Evolutionary conservation across 1,139 yeast species (phyloP), one percentile per base, ranked within the genome.

Genomic region (Protomyces lactucae-debilis): DNA sequence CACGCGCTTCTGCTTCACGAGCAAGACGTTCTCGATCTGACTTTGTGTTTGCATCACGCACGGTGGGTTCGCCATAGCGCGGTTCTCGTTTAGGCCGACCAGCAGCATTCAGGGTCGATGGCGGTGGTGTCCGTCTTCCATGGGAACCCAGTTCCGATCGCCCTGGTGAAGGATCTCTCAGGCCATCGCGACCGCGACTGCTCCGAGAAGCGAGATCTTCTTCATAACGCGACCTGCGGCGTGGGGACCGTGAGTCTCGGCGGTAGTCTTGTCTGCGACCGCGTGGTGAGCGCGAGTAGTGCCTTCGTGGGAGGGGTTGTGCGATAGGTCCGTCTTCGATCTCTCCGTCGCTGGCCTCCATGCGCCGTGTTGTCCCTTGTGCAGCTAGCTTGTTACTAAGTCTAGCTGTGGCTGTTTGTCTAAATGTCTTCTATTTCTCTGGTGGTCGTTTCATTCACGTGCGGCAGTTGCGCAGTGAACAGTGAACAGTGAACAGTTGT

Each of bases 1-100:
- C 63, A 1, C 57, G 52, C 18, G 63, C 63, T 28, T 59, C 63
- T 16, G 63, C 63, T 18, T 59, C 63, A 25, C 63, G 45, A 18
- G 63, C 63, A 37, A 59, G 52, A 3, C 63, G 52, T 28, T 55
- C 63, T 3, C 53, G 52, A 25, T 59, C 63, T 1, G 63, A 55
- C 18, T 39, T 52, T 2, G 63, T 59, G 23, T 59, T 59, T 16
- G 63, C 63, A 40, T 59, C 63, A 8, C 57, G 52, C 35, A 59
- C 63, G 3, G 63, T 51, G 3, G 63, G 63, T 52, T 59, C 63
- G 5, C 48, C 48, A 43, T 43, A 43, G 23, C 48, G 48, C 12
- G 48, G 48, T 23, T 43, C 48, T 6, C 48, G 21, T 21, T 43
- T 43, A 10, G 23, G 12, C 18, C 12, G 48, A 16, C 48, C 23